Percentiles rank a stretch among this genome's conserved stretches.
Evolutionary conservation across 495 filamentous ascomycete species (phyloP).

Genomic region (Beverwykella pulmonaria): DNA sequence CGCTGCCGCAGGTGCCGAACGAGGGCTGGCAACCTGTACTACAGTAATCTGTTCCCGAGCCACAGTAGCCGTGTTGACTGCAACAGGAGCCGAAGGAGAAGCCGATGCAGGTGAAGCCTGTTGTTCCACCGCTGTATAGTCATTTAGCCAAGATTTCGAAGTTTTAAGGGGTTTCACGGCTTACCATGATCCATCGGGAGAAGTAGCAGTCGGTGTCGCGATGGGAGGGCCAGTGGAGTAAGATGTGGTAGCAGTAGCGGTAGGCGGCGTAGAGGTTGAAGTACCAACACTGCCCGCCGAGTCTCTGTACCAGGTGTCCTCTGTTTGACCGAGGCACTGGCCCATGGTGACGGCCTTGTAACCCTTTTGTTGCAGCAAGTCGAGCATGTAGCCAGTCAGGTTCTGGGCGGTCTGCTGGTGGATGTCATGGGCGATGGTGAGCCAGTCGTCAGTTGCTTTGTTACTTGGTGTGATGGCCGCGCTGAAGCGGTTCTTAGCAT

Average conservation of each 20-base stretch:
- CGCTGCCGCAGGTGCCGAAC: conserved; percentile 31
- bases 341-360: conserved; percentile 72
- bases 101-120: conserved; percentile 16
- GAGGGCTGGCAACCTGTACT: conserved; percentile 32
- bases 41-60: conserved; percentile 28
- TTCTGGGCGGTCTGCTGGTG: conserved; percentile 75
- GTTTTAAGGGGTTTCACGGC: background rate
- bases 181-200: conserved; percentile 3
- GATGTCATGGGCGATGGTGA: conserved; percentile 79
- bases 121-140: conserved; percentile 25
- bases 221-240: conserved; percentile 18
- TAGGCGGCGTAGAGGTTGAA: conserved; percentile 37
- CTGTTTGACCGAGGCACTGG: conserved; percentile 71
- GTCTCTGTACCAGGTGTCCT: conserved; percentile 69
- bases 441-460: conserved; percentile 52
- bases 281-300: conserved; percentile 10
- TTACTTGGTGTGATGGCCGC: conserved; percentile 53
- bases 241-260: conserved; percentile 3
- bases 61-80: conserved; percentile 18
- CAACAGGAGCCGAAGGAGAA: conserved; percentile 25
- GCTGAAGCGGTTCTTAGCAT: conserved; percentile 71
- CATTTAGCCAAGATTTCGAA: background rate
- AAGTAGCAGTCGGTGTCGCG: background rate
- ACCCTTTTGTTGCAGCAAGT: conserved; percentile 57
- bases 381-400: conserved; percentile 72